Evolutionary conservation across 805 yeast species (phyloP), one percentile per base, ranked within the genome.

Genomic region (Barnettozyma populi): DNA sequence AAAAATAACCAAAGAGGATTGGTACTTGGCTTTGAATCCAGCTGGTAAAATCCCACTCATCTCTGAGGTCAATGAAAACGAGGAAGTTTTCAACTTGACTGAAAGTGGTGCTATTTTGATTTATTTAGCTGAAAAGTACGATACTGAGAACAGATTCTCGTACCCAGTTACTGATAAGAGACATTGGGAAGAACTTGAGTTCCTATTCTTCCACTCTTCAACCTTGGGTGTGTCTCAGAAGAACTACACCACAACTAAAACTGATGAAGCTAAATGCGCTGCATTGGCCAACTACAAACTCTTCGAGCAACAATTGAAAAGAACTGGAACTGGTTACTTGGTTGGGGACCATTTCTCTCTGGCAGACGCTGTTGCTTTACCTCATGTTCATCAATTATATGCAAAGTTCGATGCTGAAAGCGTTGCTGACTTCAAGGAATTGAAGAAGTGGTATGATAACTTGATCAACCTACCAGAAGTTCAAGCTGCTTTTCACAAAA

Each of bases 21-120:
- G 83, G 82, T 82, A 67, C 53, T 59, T 79, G 45, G 68, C 75
- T 48, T 62, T 79, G 55, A 79, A 81, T 57, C 81, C 82, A 27
- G 78, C 78, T 54, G 86, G 86, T 18, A 68, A 80, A 59, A 75
- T 82, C 48, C 88, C 88, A 31, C 71, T 80, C 0, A 60, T 82
- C 25, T 68, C 57, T 40, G 71, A 67, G 18, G 65, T 57, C 18
- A 53, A 61, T 39, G 41, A 51, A 9, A 49, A 74, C 6, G 82
- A 79, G 13, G 59, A 70, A 27, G 57, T 56, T 2, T 67, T 70
- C 45, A 67, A 74, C 34, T 59, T 82, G 27, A 70, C 73, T 49
- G 87, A 82, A 64, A 70, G 80, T 40, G 86, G 79, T 29, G 85
- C 87, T 3, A 79, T 82, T 47, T 59, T 83, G 61, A 63, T 70